Conservation (phyloP, 202 grass and related monocot species). For the Panicum virgatum region DNA sequence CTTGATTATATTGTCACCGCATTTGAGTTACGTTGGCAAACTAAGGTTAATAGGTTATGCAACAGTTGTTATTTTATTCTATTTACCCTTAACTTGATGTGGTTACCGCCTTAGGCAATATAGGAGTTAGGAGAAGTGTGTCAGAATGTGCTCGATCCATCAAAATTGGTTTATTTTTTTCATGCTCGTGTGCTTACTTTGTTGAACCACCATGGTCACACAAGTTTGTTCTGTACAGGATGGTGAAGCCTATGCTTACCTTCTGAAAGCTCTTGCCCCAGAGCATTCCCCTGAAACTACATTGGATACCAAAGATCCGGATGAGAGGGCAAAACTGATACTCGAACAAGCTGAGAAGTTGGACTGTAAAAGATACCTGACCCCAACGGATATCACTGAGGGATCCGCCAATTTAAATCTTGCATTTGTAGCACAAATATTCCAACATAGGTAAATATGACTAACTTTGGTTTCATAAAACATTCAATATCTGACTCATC, state of each 20-base stretch:
- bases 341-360: slow-evolving; percentile 96
- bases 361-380: slow-evolving; percentile 94
- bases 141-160: neutral
- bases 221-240: slow-evolving; percentile 63
- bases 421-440: slow-evolving; percentile 99
- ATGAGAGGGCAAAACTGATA: slow-evolving; percentile 89
- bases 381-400: slow-evolving; percentile 94
- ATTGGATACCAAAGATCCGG: slow-evolving; percentile 69
- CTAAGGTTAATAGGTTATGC: neutral
- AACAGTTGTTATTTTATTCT: slow-evolving; percentile 6
- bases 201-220: slow-evolving; percentile 31
- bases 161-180: neutral
- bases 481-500: neutral
- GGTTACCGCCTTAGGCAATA: neutral
- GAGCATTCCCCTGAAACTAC: slow-evolving; percentile 72
- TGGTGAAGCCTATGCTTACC: slow-evolving; percentile 97
- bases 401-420: slow-evolving; percentile 99
- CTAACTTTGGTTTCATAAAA: slow-evolving; percentile 23
- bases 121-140: neutral
- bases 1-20: slow-evolving; percentile 4
- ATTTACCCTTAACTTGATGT: neutral
- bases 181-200: slow-evolving; percentile 31
- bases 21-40: neutral
- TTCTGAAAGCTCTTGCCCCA: slow-evolving; percentile 96
- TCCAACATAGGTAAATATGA: slow-evolving; percentile 77